Evolutionary conservation across 75 land plant genomes (phyloP), one percentile per base, ranked within the genome.

Genomic region (Ceratopteris richardii): DNA sequence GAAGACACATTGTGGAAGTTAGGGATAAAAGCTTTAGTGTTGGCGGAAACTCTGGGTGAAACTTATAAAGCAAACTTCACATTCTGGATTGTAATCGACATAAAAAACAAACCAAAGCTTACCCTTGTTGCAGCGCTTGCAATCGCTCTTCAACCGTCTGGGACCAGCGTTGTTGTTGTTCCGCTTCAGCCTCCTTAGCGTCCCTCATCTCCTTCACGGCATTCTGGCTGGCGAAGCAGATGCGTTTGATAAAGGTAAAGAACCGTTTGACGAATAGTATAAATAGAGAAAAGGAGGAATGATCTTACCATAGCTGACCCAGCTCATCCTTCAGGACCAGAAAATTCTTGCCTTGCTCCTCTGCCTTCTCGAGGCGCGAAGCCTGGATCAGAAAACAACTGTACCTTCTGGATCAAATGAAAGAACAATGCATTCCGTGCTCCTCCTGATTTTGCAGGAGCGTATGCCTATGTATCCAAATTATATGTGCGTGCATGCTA

Each of bases 341-440:
- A 16, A 62, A 56, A 30, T n/a, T 48, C 31, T 69, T 69, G n/a
- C 66, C 72, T 54, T 61, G 60, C 28, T 69, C 72, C 29, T 69
- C 72, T 16, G 44, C 65, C 19, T 69, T 69, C n/a, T 61, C 72
- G n/a, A 69, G 44, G 27, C 72, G 72, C 18, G 29, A 6, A 39
- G 53, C 60, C 72, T 69, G 24, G 9, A 33, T 33, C 7, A 17
- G 59, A 36, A 57, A 31, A 18, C 14, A 46, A 46, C 14, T n/a
- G 50, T 6, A 14, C 2, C 13, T 6, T n/a, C 18, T n/a, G 50
- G 13, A 46, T 18, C 12, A 14, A 46, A n/a, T 6, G 17, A 46
- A 5, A 33, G n/a, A n/a, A n/a, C n/a, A n/a, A n/a, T n/a, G n/a
- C n/a, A n/a, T n/a, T n/a, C n/a, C n/a, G n/a, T n/a, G n/a, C n/a